A percentile compares a stretch with the other conserved stretches of the same genome.
Conservation (phyloP, 257 asterid genomes). For the Lithospermum erythrorhizon region DNA sequence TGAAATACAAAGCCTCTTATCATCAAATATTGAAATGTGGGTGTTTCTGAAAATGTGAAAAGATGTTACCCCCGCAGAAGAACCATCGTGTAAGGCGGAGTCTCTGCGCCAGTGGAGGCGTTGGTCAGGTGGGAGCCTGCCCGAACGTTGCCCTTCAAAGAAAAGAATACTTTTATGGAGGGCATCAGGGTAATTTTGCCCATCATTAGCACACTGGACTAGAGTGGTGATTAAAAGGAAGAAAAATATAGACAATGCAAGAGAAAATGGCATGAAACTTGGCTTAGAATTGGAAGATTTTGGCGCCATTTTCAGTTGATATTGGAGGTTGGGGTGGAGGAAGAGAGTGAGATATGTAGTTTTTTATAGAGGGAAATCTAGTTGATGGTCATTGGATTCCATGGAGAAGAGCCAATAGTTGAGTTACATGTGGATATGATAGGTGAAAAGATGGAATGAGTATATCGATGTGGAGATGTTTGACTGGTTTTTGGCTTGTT, state of each 20-base stretch:
- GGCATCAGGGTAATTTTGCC: conserved; percentile 21
- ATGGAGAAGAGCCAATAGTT: background rate
- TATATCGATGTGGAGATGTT: background rate
- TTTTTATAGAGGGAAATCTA: background rate
- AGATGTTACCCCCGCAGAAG: conserved; percentile 18
- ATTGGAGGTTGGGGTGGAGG: background rate
- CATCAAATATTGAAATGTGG: background rate
- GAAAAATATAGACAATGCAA: background rate
- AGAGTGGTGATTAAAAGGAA: background rate
- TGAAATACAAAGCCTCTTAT: no score
- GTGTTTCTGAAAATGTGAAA: background rate
- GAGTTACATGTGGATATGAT: no score
- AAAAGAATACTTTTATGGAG: conserved; percentile 19
- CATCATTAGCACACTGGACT: background rate
- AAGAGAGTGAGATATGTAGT: background rate
- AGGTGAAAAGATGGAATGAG: background rate
- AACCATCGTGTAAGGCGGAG: conserved; percentile 33
- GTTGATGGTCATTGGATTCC: background rate
- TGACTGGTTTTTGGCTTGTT: background rate
- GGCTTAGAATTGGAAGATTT: background rate
- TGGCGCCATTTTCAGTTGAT: conserved; percentile 2
- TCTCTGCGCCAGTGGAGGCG: conserved; percentile 25
- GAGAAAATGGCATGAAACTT: background rate
- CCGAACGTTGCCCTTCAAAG: conserved; percentile 31
- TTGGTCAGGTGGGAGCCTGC: conserved; percentile 16